Base-by-base conservation (phyloP, 2,329 filamentous ascomycete species). In the Phaeoacremonium minimum region DNA sequence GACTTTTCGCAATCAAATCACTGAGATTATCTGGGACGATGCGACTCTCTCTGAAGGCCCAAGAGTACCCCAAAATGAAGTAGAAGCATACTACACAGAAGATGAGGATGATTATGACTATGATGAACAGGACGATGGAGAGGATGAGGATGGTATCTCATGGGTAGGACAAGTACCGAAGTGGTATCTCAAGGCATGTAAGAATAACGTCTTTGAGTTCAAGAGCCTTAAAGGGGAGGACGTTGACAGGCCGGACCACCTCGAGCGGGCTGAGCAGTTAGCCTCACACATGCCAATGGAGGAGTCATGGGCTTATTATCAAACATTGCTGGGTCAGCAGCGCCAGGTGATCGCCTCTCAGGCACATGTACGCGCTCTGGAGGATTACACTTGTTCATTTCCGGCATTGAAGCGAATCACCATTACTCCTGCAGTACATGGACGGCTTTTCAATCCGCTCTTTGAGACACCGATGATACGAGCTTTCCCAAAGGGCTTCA, bases 381-480 rank as follows among this genome's bases (percentile, higher is more conserved):
- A 49, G 12, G 53, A 57, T 29, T 60, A 50, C 3, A 18, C 67
- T 4, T 29, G 44, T 9, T 51, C 45, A 4, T 65, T 69, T 30
- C 56, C 60, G 1, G 48, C 46, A 3, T 45, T 70, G 3, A 50
- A 38, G 20, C 55, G 52, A 30, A 45, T 71, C 7, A 64, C 50
- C 0, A 38, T 70, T 11, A 67, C 66, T 4, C 58, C 57, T 6
- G 58, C 61, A 3, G 48, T 61, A 1, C 65, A 69, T 41, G 61
- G 61, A 0, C 46, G 49, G 30, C 38, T 57, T 0, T 55, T 57
- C n/a, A 33, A 38, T 1, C 66, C 65, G 1, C 38, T 56, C 0
- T 68, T 69, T 33, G 42, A 61, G 15, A 69, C 66, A 1, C 66
- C 66, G 2, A 63, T 62, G 46, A 62, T 66, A 18, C 61, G 63